These are phyloP conservation scores for Solanum bulbocastanum DNA, from an alignment of 257 asterid genomes.

Conservation along the genomic window DNA sequence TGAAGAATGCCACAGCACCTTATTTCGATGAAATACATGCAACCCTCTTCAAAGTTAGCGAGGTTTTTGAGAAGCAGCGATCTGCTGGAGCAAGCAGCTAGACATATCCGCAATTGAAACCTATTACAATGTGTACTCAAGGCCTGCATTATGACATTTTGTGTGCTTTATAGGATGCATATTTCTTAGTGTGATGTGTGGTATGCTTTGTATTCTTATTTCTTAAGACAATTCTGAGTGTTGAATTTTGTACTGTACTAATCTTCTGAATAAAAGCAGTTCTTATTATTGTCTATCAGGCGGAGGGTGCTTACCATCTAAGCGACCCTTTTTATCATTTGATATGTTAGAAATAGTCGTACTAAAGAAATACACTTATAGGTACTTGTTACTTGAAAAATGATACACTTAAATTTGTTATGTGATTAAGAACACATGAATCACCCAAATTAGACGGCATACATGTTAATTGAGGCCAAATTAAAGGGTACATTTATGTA, in stretches of 20 bases:
- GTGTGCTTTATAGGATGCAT: not conserved
- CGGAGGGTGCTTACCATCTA: not conserved
- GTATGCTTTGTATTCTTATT: not conserved
- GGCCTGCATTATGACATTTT: not conserved
- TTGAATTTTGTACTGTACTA: not conserved
- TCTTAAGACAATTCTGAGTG: not conserved
- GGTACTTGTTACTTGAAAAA: too few relatives aligned
- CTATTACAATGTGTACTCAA: not conserved
- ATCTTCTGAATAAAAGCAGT: not conserved
- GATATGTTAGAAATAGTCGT: too few relatives aligned
- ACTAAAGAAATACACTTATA: too few relatives aligned
- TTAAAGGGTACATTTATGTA: too few relatives aligned
- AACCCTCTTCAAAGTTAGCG: constrained; percentile 19
- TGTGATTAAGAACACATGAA: too few relatives aligned
- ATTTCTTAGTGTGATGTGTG: not conserved
- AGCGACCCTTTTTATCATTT: not conserved
- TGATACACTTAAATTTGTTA: too few relatives aligned
- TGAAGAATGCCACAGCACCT: constrained; percentile 58
- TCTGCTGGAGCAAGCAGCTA: constrained; percentile 7
- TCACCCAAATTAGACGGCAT: too few relatives aligned
- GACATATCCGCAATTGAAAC: not conserved
- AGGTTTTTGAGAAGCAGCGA: constrained; percentile 26
- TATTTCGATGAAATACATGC: constrained; percentile 64
- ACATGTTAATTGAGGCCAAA: too few relatives aligned
- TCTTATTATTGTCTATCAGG: not conserved